Evolutionary conservation across 768 basidiomycete genomes (phyloP).

Genomic region (Neoboletus brunneissimus): DNA sequence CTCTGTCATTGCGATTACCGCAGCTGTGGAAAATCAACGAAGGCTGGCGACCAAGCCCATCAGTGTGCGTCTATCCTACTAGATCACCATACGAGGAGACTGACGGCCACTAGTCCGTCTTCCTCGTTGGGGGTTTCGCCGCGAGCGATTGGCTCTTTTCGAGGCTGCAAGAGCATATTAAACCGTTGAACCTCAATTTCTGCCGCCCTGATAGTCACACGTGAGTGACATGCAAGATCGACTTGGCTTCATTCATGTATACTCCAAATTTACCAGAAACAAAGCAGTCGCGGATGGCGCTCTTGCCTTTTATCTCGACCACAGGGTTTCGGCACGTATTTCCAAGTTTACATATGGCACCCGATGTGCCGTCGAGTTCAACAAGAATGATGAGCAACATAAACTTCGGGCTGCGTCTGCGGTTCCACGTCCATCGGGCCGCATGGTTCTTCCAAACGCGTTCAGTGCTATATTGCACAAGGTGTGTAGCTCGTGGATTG

Average conservation of each 20-base stretch:
- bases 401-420: slow-evolving; percentile 26
- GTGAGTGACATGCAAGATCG: slow-evolving; percentile 30
- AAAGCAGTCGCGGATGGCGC: slow-evolving; percentile 49
- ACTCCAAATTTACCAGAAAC: slow-evolving; percentile 30
- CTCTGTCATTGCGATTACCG: slow-evolving; percentile 20
- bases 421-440: slow-evolving; percentile 32
- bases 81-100: background rate
- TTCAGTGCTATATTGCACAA: slow-evolving; percentile 33
- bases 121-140: slow-evolving; percentile 46
- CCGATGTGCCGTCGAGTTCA: slow-evolving; percentile 29
- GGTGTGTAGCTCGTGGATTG: slow-evolving; percentile 1
- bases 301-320: slow-evolving; percentile 43
- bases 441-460: slow-evolving; percentile 32
- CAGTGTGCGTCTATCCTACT: slow-evolving; percentile 16
- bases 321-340: slow-evolving; percentile 38
- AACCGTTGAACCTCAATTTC: slow-evolving; percentile 37
- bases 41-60: slow-evolving; percentile 20
- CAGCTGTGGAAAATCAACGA: slow-evolving; percentile 25
- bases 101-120: slow-evolving; percentile 28
- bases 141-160: slow-evolving; percentile 43
- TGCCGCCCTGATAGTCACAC: slow-evolving; percentile 52
- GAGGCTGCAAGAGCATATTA: slow-evolving; percentile 32
- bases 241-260: background rate
- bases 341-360: slow-evolving; percentile 41
- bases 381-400: slow-evolving; percentile 31